Evolutionary conservation across 768 basidiomycete species (phyloP), one percentile per base, ranked within the genome.

Genomic region (Calocybe cyanea): DNA sequence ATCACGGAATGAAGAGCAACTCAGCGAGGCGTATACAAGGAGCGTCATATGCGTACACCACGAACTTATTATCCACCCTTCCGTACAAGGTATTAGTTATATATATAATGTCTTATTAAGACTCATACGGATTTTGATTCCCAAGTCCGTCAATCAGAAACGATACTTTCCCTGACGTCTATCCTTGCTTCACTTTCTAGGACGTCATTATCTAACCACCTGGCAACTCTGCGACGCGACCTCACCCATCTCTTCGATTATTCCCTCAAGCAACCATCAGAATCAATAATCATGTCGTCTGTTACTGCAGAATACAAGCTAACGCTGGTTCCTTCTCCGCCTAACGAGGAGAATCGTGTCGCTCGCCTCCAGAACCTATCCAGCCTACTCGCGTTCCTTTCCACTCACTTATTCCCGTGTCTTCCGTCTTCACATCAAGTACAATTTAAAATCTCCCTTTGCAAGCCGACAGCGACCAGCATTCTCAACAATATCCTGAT

Each of bases 1-100:
- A 56, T 79, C 83, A 45, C 76, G 77, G 30, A 63, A 78, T 6
- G 81, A 87, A 57, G 89, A 90, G 49, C 81, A 87, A 55, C 69
- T 92, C 18, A 77, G 72, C 52, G 80, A 87, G 38, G 83, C 83
- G 2, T 89, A 80, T 56, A 62, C 76, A 17, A 73, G 80, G 55
- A 73, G 83, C 56, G 61, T 90, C 19, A 56, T 70, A 2, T 59
- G 85, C 21, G 71, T 74, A 19, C 64, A 76, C 3, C 69, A 69
- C 13, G 71, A 73, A 48, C 53, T 88, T 21, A 61, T 65, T 21
- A 70, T 89, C 41, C 68, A 65, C 43, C 64, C 76, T 10, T 69
- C 70, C 20, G 72, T 85, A n/a, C 73, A 65, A 66, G 67, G 72
- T 71, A 42, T 17, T 57, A 54, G 40, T 25, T 40, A 30, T 32